phyloP scores from a whole-genome alignment of 805 yeast genomes.

The Candida taoyuanica region DNA sequence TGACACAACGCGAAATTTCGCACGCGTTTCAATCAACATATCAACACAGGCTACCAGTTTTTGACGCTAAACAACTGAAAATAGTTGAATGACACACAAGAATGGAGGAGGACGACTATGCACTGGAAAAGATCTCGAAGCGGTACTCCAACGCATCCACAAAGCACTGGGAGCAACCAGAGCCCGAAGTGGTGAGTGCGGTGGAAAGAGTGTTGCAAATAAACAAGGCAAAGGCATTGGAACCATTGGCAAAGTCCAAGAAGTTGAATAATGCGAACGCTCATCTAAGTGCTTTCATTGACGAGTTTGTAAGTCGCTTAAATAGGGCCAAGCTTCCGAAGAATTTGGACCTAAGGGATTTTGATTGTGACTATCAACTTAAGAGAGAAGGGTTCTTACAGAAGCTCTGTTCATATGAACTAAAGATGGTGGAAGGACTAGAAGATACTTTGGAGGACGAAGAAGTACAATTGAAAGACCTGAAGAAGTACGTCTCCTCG shows the following conservation, averaged over 20 bases:
- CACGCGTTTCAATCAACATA: too few species aligned
- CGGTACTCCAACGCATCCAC: conserved; percentile 11
- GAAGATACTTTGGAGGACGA: conserved; percentile 12
- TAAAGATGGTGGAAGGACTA: conserved; percentile 14
- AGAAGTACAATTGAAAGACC: conserved; percentile 7
- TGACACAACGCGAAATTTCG: too few species aligned
- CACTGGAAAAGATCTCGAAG: conserved; percentile 17
- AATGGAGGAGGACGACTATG: conserved; percentile 13
- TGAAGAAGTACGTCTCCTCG: conserved; percentile 10
- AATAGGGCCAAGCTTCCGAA: conserved; percentile 16
- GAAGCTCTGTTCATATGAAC: conserved; percentile 18
- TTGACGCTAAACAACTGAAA: too few species aligned
- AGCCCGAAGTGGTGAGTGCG: conserved; percentile 7
- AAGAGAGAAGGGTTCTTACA: conserved; percentile 16
- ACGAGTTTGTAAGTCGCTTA: conserved; percentile 10
- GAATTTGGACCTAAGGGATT: conserved; percentile 12
- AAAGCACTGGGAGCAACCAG: conserved; percentile 18
- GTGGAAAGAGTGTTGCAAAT: conserved; percentile 15
- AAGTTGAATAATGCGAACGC: conserved; percentile 4
- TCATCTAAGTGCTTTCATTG: conserved; percentile 11
- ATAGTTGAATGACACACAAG: too few species aligned
- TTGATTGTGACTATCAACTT: conserved; percentile 20
- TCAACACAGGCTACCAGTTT: too few species aligned
- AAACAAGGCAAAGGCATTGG: conserved; percentile 16
- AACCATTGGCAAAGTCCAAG: conserved; percentile 7